Base-by-base conservation (phyloP, 1,284 basidiomycete genomes). In the Marasmius fiardii region DNA sequence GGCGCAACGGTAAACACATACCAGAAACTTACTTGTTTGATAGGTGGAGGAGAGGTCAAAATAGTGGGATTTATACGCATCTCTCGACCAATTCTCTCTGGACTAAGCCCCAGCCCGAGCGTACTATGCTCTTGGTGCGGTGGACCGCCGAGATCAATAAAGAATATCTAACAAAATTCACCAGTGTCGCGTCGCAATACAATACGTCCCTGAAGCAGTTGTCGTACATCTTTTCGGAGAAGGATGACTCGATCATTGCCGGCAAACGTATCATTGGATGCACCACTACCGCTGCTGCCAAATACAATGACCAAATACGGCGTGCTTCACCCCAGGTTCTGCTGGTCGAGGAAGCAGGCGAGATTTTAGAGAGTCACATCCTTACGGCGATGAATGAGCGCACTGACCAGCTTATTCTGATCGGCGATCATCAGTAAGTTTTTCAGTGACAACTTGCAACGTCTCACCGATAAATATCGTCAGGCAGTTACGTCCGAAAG, bases 401-500 rank as follows among this genome's bases (percentile, higher is more conserved):
- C 3, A 79, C 78, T 0, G 66, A 72, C 5, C 83, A 85, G 39
- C 63, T 87, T 44, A 79, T 88, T 54, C 69, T 87, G 16, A 88
- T 88, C 34, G 85, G 85, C 1, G 86, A 88, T 60, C 85, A 88
- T 64, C 81, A 88, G 85, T 88, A 67, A 21, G 79, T 67, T 0
- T 12, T 33, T 49, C n/a, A 23, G 16, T 28, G n/a, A 10, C 10
- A 7, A 16, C 12, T 24, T 11, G 43, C 26, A 23, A 26, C 18
- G 33, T 12, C 26, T 43, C 18, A 2, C 21, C 12, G 11, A 47
- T 33, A 24, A 10, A 31, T n/a, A n/a, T n/a, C 10, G 26, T 28
- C 49, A 88, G 86, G 66, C 86, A 88, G 67, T 70, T 88, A 3
- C 82, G 85, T 8, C 86, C 85, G 0, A 88, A 88, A 62, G 81